Base-by-base conservation (phyloP, 2,329 filamentous ascomycete species). In the Epichloe typhina region DNA sequence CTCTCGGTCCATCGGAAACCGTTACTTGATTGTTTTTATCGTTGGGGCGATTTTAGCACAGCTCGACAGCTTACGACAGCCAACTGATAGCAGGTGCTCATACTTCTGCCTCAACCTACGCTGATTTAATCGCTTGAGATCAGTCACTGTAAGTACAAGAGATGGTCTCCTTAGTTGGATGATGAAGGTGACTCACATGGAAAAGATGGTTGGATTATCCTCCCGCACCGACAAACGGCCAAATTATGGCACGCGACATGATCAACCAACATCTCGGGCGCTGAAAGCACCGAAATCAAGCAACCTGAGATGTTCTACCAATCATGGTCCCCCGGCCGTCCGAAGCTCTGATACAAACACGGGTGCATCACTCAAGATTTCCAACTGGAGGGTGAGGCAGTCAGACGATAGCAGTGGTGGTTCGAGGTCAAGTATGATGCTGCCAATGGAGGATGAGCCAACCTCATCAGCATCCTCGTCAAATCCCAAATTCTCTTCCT, bases 321-420 rank as follows among this genome's bases (percentile, higher is more conserved):
- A 15, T 17, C 40, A 43, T 23, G 46, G 50, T n/a, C 23, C 12
- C 11, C 13, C 42, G 6, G n/a, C 41, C 13, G 19, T 9, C 35
- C 48, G 41, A 19, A 23, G 5, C 11, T 42, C 39, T 12, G 49
- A 46, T 9, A 11, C 31, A 1, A 36, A 9, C 19, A 8, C 36
- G 21, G 47, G 36, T 3, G 44, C 47, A 17, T 47, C 49, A 12
- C 51, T 53, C 21, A 50, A 49, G 8, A 19, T 51, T 31, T 37
- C 47, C 15, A 51, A 53, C 19, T 53, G 52, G 52, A 43, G 52
- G 37, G 39, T 15, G 17, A 50, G 52, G 45, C 46, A 40, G 15
- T 39, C 45, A 15, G 50, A 51, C 35, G 46, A 45, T 11, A 48
- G 46, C 19, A 43, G 3, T 37, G 46, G 31, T 19, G 31, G 15